phyloP scores from a whole-genome alignment of 1,139 yeast species.

The Pneumocystis oryctolagi region DNA sequence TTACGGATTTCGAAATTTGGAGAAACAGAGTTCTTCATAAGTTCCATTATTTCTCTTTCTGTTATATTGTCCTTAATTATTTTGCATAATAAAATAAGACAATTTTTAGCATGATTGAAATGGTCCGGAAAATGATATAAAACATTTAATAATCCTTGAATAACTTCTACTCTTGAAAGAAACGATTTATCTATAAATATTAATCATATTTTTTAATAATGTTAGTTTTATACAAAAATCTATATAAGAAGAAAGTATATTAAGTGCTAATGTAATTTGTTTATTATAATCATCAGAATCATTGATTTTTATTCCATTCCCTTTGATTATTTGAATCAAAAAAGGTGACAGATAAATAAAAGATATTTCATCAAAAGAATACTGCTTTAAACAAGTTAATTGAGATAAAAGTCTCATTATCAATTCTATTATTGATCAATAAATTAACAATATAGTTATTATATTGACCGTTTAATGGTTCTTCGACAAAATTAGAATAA shows the following conservation, averaged over 20 bases:
- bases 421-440: not conserved
- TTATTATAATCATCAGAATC: conserved; percentile 83
- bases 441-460: conserved; percentile 14
- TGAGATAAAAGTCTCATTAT: conserved; percentile 46
- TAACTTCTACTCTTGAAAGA: conserved; percentile 54
- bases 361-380: conserved; percentile 52
- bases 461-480: conserved; percentile 39
- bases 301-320: conserved; percentile 42
- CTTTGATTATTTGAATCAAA: conserved; percentile 36
- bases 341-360: conserved; percentile 65
- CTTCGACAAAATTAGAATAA: conserved; percentile 31
- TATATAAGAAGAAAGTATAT: conserved; percentile 60
- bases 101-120: conserved; percentile 69
- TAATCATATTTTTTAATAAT: not conserved
- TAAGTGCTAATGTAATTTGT: conserved; percentile 61
- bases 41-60: conserved; percentile 40
- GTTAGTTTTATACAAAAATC: conserved; percentile 20
- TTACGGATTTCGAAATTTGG: conserved; percentile 60
- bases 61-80: conserved; percentile 51
- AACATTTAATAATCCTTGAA: conserved; percentile 48
- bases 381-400: conserved; percentile 60
- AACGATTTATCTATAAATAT: conserved; percentile 42
- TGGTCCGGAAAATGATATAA: conserved; percentile 55
- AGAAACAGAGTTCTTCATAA: conserved; percentile 45
- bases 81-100: conserved; percentile 61